Evolutionary conservation across 768 basidiomycete species (phyloP).

Genomic region (Boletus bicolor): DNA sequence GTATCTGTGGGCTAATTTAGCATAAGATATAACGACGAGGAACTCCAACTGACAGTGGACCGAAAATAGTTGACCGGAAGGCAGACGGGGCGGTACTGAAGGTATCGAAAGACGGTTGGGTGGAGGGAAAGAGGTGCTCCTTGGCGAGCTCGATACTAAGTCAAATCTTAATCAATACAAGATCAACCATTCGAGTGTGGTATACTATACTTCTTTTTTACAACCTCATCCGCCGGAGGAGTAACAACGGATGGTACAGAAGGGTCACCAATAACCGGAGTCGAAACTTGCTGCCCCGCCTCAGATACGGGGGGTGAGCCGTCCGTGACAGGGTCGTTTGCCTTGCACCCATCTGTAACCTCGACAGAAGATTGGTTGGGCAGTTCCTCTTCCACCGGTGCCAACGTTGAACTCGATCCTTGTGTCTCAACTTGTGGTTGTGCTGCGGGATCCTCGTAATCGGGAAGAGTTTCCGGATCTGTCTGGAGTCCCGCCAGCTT

Average conservation of each 20-base stretch:
- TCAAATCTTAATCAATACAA: constrained; percentile 5
- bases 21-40: background rate
- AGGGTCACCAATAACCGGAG: background rate
- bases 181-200: background rate
- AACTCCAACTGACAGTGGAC: constrained; percentile 50
- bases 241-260: constrained; percentile 5
- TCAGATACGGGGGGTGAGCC: background rate
- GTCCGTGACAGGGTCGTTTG: constrained; percentile 1
- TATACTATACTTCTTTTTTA: constrained; percentile 24
- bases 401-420: constrained; percentile 1
- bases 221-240: constrained; percentile 18
- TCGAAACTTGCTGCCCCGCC: constrained; percentile 11
- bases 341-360: background rate
- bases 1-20: constrained; percentile 21
- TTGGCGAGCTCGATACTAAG: constrained; percentile 42
- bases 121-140: constrained; percentile 47
- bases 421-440: constrained; percentile 9
- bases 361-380: background rate
- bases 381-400: background rate
- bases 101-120: constrained; percentile 19
- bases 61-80: constrained; percentile 62
- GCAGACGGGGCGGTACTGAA: constrained; percentile 32
- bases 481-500: constrained; percentile 47
- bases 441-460: constrained; percentile 48
- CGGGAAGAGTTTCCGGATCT: constrained; percentile 43